phyloP scores from a whole-genome alignment of 352 stramenopile genomes.

The Phytopythium mirpurense region DNA sequence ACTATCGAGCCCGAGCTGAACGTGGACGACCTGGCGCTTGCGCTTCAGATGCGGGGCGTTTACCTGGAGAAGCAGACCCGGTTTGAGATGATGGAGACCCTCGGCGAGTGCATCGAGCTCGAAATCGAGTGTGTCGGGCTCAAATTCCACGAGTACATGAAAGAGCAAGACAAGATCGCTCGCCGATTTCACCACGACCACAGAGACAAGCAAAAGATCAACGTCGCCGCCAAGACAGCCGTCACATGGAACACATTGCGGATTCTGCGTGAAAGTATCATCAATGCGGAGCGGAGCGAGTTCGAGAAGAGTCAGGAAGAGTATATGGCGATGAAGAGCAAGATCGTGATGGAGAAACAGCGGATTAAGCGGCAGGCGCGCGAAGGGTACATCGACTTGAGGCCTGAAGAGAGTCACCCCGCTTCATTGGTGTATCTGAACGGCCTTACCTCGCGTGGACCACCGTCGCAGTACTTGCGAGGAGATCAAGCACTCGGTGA shows the following conservation, averaged over 20 bases:
- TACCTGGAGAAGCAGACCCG: constrained; percentile 56
- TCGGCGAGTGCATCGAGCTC: constrained; percentile 51
- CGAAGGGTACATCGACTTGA: constrained; percentile 24
- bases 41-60: constrained; percentile 55
- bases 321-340: constrained; percentile 58
- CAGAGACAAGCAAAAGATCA: constrained; percentile 29
- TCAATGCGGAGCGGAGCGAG: constrained; percentile 26
- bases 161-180: constrained; percentile 54
- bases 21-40: constrained; percentile 55
- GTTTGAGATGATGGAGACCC: constrained; percentile 43
- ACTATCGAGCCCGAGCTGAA: constrained; percentile 64
- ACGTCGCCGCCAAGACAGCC: constrained; percentile 25
- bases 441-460: constrained; percentile 48
- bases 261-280: constrained; percentile 39
- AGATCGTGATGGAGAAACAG: constrained; percentile 42
- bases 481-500: constrained; percentile 47
- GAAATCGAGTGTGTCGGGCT: constrained; percentile 63
- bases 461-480: constrained; percentile 32
- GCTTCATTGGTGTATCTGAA: constrained; percentile 29
- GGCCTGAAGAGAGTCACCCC: constrained; percentile 1
- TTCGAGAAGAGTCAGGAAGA: constrained; percentile 33
- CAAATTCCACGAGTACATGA: constrained; percentile 64
- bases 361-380: constrained; percentile 54
- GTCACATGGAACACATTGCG: constrained; percentile 47
- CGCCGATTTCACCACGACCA: constrained; percentile 45